Base-by-base conservation (phyloP, 164 flowering plant genomes). In the Liriodendron chinense region DNA sequence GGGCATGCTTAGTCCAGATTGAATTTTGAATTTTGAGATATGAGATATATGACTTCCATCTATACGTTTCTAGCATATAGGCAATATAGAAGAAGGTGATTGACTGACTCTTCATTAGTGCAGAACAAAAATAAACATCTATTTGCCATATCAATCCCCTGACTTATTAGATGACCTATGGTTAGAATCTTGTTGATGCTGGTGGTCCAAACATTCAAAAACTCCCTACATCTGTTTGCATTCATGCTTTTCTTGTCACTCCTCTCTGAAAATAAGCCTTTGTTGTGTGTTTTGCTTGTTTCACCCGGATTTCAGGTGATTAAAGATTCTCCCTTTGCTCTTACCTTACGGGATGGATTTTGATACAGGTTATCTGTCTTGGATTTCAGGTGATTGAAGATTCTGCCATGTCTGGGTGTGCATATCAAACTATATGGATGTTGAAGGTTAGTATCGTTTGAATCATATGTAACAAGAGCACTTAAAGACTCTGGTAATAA, bases 391-490 rank as follows among this genome's bases (percentile, higher is more conserved):
- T 89, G 66, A 47, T 79, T 48, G 93, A 89, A 24, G 87, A 88
- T 64, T 65, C 28, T 47, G 86, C 88, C 1, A 90, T 90, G 78
- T 84, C 87, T 77, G 84, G 10, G 88, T 71, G 74, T 94, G 86
- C 88, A 50, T 34, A 66, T 72, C 47, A 53, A 77, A 26, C 24
- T 77, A 72, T 65, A 77, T 71, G 88, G 86, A 69, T 70, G 7
- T 57, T 47, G 83, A 78, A 73, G 84, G 85, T 49, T 77, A 65
- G 9, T 83, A 59, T 56, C 70, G 65, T 66, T 69, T 80, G 80
- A 78, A 78, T 68, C 70, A 74, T 56, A 76, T 84, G 83, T 70
- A 80, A 79, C 77, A 67, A 65, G 65, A 64, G 28, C 9, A 34
- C 20, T 16, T 2, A 18, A 18, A 26, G 50, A 34, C 48, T 26